Conservation (phyloP, 2,329 filamentous ascomycete species). For the Cephalotrichum gorgonifer region DNA sequence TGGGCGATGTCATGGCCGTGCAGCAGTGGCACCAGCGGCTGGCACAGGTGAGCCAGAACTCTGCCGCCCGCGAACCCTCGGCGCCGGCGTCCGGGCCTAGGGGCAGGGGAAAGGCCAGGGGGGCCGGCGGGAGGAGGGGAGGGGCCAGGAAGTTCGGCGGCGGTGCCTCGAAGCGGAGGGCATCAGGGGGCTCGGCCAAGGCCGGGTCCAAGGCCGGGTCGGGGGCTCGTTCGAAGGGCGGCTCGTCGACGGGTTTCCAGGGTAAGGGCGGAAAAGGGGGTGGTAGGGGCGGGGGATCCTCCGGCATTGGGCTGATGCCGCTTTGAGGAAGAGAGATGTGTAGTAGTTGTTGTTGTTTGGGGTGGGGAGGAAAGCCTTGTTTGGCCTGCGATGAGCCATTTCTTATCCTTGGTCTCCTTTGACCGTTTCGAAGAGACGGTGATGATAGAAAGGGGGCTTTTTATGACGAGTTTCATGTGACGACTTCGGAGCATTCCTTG, state of each 20-base stretch:
- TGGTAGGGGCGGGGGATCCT: slow-evolving; percentile 4
- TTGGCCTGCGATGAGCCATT: no score
- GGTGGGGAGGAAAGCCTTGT: not conserved
- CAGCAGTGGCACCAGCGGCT: slow-evolving; percentile 15
- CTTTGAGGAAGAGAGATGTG: slow-evolving; percentile 11
- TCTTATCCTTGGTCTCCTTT: no score
- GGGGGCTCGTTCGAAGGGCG: slow-evolving; percentile 22
- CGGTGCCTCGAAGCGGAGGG: not conserved
- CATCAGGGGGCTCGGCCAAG: not conserved
- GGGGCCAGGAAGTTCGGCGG: slow-evolving; percentile 14
- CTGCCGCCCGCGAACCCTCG: slow-evolving; percentile 17
- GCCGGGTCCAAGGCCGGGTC: not conserved
- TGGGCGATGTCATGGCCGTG: slow-evolving; percentile 17
- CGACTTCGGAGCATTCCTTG: no score
- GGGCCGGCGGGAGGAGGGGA: slow-evolving; percentile 18
- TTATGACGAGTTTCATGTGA: no score
- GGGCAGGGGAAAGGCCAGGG: slow-evolving; percentile 11
- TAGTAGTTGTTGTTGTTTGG: not conserved
- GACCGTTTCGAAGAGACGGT: no score
- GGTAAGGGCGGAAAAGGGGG: slow-evolving; percentile 9
- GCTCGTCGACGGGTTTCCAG: not conserved
- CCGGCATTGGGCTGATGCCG: slow-evolving; percentile 27
- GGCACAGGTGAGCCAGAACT: slow-evolving; percentile 9
- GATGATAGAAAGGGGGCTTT: no score
- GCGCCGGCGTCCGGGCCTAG: slow-evolving; percentile 13